These are phyloP conservation scores for Penicillium fimorum DNA, from an alignment of 495 filamentous ascomycete genomes.

Conservation along the genomic window DNA sequence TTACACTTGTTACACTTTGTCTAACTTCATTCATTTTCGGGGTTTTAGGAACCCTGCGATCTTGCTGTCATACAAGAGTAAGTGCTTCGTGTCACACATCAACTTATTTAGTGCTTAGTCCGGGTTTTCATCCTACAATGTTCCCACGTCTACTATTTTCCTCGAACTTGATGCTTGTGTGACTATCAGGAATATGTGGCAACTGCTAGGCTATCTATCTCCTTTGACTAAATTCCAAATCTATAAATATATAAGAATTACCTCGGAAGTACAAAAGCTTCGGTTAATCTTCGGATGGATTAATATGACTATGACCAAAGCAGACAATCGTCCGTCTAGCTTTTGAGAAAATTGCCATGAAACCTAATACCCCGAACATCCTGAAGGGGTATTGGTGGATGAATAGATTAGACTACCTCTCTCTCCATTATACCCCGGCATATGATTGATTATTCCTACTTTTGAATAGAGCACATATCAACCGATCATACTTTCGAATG, in stretches of 20 bases:
- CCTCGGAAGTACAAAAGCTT: not conserved
- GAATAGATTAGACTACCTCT: not conserved
- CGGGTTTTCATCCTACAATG: not conserved
- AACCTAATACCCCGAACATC: not conserved
- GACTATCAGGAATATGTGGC: not conserved
- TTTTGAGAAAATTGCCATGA: not conserved
- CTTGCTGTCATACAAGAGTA: not conserved
- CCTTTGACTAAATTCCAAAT: not conserved
- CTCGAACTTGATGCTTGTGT: not conserved
- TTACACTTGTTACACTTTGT: constrained; percentile 10
- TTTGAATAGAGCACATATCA: not conserved
- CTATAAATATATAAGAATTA: not conserved
- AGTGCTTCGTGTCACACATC: constrained; percentile 1
- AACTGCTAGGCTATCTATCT: not conserved
- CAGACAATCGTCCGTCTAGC: not conserved
- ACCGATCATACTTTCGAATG: not conserved
- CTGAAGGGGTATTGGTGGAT: not conserved
- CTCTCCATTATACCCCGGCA: not conserved
- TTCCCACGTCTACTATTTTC: not conserved
- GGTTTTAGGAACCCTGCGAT: not conserved
- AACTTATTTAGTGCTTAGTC: not conserved
- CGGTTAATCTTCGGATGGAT: not conserved
- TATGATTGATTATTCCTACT: not conserved
- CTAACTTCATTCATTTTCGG: constrained; percentile 5
- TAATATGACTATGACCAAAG: not conserved